Base-by-base conservation (phyloP, 306 rosid genomes). In the Abrus precatorius region DNA sequence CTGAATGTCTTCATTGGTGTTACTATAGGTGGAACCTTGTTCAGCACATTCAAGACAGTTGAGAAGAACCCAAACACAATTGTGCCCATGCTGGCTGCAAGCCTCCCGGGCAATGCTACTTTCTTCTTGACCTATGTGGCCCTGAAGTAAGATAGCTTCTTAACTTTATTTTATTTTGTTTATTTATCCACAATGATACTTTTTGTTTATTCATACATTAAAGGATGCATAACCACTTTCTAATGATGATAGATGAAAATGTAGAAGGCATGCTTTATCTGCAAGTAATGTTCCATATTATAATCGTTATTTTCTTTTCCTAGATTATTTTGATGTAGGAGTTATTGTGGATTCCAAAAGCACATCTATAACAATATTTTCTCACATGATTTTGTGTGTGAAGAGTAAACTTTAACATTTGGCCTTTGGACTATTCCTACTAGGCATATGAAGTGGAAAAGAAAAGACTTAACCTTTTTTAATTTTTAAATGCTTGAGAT, bases 91-190 rank as follows among this genome's bases (percentile, higher is more conserved):
- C 88, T 96, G 29, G 98, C 94, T 28, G 48, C 0, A 3, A 88
- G 92, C 80, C 95, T 96, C 57, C 99, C 99, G 0, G 79, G 79
- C 87, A 92, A 69, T 85, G 97, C 99, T 62, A 88, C 93, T 36
- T 96, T 88, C 87, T 96, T 96, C 84, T 64, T 96, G 84, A 93
- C 98, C 84, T 92, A 41, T 79, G 99, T 93, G 70, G 99, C 99
- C 79, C 87, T 96, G 38, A 89, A 81, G 99, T 96, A 93, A 92
- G 97, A 74, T 81, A n/a, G 48, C 70, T 38, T 68, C 72, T 40
- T 29, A 62, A 54, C 67, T 34, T 72, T 64, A 69, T 38, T 56
- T 77, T 29, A 59, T 34, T 69, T 74, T 61, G 20, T 76, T 44
- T 28, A 27, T 69, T 65, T 69, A 48, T 36, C 69, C 20, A 9